These are phyloP conservation scores for Saccharomycopsis amapae DNA, from an alignment of 805 yeast species.

Conservation along the genomic window DNA sequence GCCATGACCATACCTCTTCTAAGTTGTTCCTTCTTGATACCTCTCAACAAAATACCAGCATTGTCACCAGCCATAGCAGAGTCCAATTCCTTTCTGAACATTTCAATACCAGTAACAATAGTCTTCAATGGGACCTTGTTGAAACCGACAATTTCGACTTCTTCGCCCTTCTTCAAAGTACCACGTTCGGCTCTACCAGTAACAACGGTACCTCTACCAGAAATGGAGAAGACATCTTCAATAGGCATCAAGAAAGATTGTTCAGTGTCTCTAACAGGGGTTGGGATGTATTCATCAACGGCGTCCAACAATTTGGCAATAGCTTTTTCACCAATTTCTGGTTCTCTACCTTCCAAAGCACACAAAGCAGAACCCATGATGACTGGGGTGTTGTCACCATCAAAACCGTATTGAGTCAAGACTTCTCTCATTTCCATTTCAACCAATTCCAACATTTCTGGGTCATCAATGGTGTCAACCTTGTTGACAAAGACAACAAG, in stretches of 20 bases:
- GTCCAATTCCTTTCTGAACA: conserved; percentile 98
- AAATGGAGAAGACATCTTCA: conserved; percentile 94
- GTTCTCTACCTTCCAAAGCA: conserved; percentile 82
- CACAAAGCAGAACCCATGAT: conserved; percentile 98
- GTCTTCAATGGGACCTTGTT: conserved; percentile 83
- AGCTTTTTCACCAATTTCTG: conserved; percentile 88
- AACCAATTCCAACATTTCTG: conserved; percentile 98
- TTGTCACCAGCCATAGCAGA: conserved; percentile 98
- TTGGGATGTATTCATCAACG: conserved; percentile 91
- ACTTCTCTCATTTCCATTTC: conserved; percentile 99
- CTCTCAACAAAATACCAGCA: conserved; percentile 95
- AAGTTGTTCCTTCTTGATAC: conserved; percentile 95
- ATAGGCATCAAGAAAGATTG: conserved; percentile 96
- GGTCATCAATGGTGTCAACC: conserved; percentile 96
- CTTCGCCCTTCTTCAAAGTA: conserved; percentile 95
- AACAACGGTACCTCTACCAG: conserved; percentile 99
- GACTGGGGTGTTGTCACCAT: conserved; percentile 97
- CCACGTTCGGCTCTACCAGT: conserved; percentile 99
- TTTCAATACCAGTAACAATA: conserved; percentile 96
- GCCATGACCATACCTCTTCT: conserved; percentile 96
- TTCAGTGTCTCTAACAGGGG: conserved; percentile 93
- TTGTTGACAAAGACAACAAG: conserved; percentile 97
- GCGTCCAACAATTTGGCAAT: conserved; percentile 80
- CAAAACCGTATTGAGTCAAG: conserved; percentile 84
- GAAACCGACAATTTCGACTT: conserved; percentile 93